A percentile compares a stretch with the other conserved stretches of the same genome.
Evolutionary conservation across 1,139 yeast species (phyloP).

Genomic region (Arxiozyma slooffiae): DNA sequence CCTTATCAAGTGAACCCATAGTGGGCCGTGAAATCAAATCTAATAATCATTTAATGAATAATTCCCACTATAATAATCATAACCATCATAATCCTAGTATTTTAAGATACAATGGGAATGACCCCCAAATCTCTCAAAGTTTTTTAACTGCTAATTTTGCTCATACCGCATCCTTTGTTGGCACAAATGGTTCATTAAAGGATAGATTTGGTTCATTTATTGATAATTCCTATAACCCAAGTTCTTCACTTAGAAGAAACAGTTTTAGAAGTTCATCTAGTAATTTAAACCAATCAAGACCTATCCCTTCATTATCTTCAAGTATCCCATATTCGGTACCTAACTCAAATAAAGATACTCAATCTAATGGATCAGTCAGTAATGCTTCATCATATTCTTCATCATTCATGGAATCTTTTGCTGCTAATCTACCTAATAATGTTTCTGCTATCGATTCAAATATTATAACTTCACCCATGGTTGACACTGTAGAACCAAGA

Average conservation of each 20-base stretch:
- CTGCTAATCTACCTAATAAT: conserved; percentile 46
- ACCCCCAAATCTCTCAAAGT: conserved; percentile 22
- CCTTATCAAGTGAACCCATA: neutral
- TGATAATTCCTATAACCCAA: conserved; percentile 10
- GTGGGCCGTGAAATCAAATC: conserved; percentile 10
- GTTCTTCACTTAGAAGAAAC: conserved; percentile 1
- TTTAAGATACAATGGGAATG: neutral
- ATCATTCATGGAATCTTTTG: conserved; percentile 27
- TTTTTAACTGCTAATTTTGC: conserved; percentile 29
- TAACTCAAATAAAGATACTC: conserved; percentile 25
- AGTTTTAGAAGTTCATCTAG: conserved; percentile 1
- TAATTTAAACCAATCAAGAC: conserved; percentile 8
- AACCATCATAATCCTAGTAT: neutral
- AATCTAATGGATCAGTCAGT: conserved; percentile 14
- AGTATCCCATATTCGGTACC: conserved; percentile 70
- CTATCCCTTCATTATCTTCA: conserved; percentile 39
- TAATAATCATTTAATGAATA: neutral
- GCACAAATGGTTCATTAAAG: conserved; percentile 15
- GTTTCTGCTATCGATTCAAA: conserved; percentile 43
- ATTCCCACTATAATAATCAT: no score
- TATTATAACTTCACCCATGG: conserved; percentile 62
- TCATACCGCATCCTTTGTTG: conserved; percentile 28
- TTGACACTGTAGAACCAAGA: conserved; percentile 55
- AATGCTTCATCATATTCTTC: conserved; percentile 25
- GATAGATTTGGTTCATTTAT: conserved; percentile 18